Base-by-base conservation (phyloP, 2,329 filamentous ascomycete genomes). In the Chalaropsis ovoidea region DNA sequence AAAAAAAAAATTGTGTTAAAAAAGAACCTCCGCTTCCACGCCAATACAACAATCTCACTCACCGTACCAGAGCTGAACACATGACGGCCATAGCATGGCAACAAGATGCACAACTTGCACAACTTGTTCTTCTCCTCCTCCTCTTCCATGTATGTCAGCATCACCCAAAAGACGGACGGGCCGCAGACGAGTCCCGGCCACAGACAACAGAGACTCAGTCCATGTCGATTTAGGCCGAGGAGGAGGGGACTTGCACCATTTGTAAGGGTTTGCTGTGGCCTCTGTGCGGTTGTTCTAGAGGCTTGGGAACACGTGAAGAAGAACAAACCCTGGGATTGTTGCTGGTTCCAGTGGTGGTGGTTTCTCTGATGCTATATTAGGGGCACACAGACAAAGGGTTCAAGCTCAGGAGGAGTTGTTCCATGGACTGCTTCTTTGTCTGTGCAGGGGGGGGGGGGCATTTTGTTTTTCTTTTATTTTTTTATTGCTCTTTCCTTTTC, bases 381-480 rank as follows among this genome's bases (percentile, higher is more conserved):
- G 54, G 27, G 54, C 54, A 58, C 54, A 58, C 54, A 58, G 54
- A 58, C 54, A 58, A 39, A 58, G 54, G 54, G 54, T 39, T 58
- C 24, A 39, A 58, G 54, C 54, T 58, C 27, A 58, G 54, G 15
- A 58, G 54, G 54, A 58, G n/a, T 19, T 58, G 27, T 19, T 58
- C 54, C 54, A 58, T 58, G 27, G 54, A 58, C 54, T 58, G 27
- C 54, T 58, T 58, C 54, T 58, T 35, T 58, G 54, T 58, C 54
- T 58, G 54, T 58, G 54, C 54, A 27, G 54, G 15, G 54, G 54
- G 52, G n/a, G n/a, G n/a, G n/a, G n/a, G n/a, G n/a, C 22, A 13
- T 56, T 31, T 56, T 56, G 31, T 56, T 56, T 31, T 39, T 35
- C 15, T n/a, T 58, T 11, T 39, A 11, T 47, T 19, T 47, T 22